phyloP scores from a whole-genome alignment of 2,329 filamentous ascomycete genomes.

The Coccinonectria pachysandricola region DNA sequence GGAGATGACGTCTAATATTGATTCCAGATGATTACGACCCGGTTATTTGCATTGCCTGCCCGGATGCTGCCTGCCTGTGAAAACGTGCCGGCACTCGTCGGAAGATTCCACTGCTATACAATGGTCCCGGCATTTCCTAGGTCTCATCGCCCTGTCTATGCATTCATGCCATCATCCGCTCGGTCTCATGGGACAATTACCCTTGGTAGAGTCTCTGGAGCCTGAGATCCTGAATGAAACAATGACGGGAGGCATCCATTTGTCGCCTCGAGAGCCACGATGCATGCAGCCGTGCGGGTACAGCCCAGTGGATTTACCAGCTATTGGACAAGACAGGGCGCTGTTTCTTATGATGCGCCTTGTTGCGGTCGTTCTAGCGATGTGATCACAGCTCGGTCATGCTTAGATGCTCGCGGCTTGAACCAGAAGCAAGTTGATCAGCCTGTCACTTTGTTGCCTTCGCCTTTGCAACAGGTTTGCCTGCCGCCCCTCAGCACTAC shows the following conservation, averaged over 20 bases:
- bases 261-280: slow-evolving; percentile 2
- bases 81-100: slow-evolving; percentile 5
- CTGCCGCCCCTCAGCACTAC: too few species aligned
- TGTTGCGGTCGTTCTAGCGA: too few species aligned
- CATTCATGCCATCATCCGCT: slow-evolving; percentile 13
- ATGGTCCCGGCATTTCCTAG: slow-evolving; percentile 7
- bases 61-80: too few species aligned
- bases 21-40: too few species aligned
- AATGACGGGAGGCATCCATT: slow-evolving; percentile 1
- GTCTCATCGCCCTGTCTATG: slow-evolving; percentile 11
- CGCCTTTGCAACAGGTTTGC: too few species aligned
- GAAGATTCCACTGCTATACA: slow-evolving; percentile 1
- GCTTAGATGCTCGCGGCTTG: too few species aligned
- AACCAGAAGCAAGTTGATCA: too few species aligned
- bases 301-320: slow-evolving; percentile 2
- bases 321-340: slow-evolving; percentile 2
- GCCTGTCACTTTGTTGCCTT: too few species aligned
- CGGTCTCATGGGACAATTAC: slow-evolving; percentile 4
- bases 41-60: too few species aligned
- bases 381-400: too few species aligned
- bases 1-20: too few species aligned
- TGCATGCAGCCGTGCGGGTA: slow-evolving; percentile 3
- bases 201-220: slow-evolving; percentile 2
- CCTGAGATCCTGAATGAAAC: not conserved
- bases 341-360: too few species aligned